Percentiles rank a stretch among this genome's conserved stretches.
Conservation (phyloP, 2,329 filamentous ascomycete species). For the Penicillium occitanis region DNA sequence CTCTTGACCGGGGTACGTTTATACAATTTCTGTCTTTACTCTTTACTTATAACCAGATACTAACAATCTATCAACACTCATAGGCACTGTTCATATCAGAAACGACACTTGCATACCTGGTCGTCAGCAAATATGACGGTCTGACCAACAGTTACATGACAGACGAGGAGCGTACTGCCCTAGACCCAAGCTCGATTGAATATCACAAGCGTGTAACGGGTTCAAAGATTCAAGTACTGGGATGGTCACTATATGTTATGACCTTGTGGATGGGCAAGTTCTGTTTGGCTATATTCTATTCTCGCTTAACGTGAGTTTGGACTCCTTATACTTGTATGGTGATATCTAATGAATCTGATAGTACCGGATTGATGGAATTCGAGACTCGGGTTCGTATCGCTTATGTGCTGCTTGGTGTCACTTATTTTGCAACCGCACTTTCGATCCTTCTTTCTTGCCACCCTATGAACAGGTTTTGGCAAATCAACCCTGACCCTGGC, state of each 20-base stretch:
- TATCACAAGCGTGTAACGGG: slow-evolving; percentile 51
- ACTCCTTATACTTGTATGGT: neutral
- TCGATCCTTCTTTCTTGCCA: slow-evolving; percentile 54
- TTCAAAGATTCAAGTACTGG: slow-evolving; percentile 52
- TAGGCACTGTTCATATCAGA: slow-evolving; percentile 52
- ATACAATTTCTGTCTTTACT: neutral
- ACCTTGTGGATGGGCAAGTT: slow-evolving; percentile 55
- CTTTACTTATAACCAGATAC: neutral
- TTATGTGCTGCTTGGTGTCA: slow-evolving; percentile 49
- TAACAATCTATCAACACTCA: neutral
- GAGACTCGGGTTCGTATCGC: slow-evolving; percentile 50
- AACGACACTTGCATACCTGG: slow-evolving; percentile 49
- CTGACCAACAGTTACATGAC: slow-evolving; percentile 60
- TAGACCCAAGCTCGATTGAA: slow-evolving; percentile 48
- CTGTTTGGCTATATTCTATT: slow-evolving; percentile 57
- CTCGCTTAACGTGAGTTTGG: slow-evolving; percentile 48
- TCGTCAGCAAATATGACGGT: slow-evolving; percentile 49
- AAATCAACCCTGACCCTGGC: slow-evolving; percentile 59
- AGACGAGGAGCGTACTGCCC: slow-evolving; percentile 44
- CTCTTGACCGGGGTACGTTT: slow-evolving; percentile 49
- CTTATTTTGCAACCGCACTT: slow-evolving; percentile 50
- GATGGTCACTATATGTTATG: slow-evolving; percentile 56
- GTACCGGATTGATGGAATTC: slow-evolving; percentile 41
- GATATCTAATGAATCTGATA: slow-evolving; percentile 22
- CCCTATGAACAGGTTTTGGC: slow-evolving; percentile 57